Evolutionary conservation across 768 basidiomycete genomes (phyloP), one percentile per base, ranked within the genome.

Genomic region (Leccinellum albellum): DNA sequence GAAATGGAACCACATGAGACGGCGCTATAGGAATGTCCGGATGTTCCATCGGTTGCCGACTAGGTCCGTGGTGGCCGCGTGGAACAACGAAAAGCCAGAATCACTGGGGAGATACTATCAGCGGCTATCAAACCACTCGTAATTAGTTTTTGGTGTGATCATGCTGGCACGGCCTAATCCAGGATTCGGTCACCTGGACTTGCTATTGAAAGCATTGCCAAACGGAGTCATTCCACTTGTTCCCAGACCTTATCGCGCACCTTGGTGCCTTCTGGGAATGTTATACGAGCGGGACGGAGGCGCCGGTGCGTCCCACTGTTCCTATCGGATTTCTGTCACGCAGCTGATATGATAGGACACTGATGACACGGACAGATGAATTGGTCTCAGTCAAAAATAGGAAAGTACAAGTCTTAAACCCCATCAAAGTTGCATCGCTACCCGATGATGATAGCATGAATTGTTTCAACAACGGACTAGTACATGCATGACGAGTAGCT

Each of bases 1-100:
- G 64, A 14, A 32, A 50, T 32, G 23, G 2, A 12, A 48, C 54
- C 66, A 37, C 44, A 58, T 56, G 47, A 28, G 32, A 31, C 20
- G 17, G 15, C 35, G 8, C 6, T 15, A 15, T 26, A 46, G 2
- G 48, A 6, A 49, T 13, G 21, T 31, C 20, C 5, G n/a, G 37
- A 5, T 40, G 20, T 20, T 20, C 40, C 10, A 42, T 42, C 44
- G 23, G 23, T n/a, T 15, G 44, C 44, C 44, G 23, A 45, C 23
- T 23, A 45, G 15, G 44, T 24, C 44, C 44, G 44, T 21, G 7
- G 21, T 21, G 44, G 14, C 44, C 49, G 52, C 63, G 31, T 55
- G 56, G 53, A 55, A 50, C 12, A 17, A 26, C 12, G n/a, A 28
- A 4, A 17, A 46, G 24, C 26, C 28, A n/a, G 7, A 10, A 28